Conservation (phyloP, 148 eudicot species). For the Polygonum aviculare region DNA sequence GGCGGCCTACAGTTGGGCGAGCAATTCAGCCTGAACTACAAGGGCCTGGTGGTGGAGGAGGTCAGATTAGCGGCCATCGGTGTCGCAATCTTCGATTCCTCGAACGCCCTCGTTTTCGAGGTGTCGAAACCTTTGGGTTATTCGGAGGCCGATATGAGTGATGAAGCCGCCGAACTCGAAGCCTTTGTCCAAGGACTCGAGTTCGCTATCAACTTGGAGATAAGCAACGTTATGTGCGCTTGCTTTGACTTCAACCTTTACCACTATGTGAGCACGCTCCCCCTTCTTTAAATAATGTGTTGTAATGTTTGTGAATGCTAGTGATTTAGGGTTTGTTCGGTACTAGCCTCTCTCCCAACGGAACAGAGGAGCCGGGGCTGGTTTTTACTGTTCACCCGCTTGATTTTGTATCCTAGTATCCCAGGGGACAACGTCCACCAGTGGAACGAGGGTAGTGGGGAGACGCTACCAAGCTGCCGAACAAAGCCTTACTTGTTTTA, state of each 20-base stretch:
- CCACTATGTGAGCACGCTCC: neutral
- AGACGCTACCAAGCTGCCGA: no score
- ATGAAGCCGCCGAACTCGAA: neutral
- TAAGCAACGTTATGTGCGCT: neutral
- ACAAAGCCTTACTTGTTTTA: no score
- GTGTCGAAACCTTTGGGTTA: neutral
- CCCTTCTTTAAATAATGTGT: no score
- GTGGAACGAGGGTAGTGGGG: no score
- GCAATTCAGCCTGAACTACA: conserved; percentile 15
- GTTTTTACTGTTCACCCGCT: no score
- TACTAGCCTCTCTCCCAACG: no score
- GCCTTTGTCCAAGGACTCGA: neutral
- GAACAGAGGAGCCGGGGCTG: no score
- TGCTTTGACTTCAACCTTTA: neutral
- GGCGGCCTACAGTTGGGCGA: neutral
- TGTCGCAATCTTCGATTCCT: neutral
- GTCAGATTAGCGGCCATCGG: neutral
- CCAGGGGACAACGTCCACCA: no score
- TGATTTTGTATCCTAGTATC: no score
- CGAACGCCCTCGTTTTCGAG: neutral
- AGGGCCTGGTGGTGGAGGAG: conserved; percentile 15
- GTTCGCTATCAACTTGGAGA: neutral
- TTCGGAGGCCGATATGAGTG: neutral
- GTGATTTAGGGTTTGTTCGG: no score
- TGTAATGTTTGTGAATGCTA: no score